Evolutionary conservation across 441 rosid genomes (phyloP), one percentile per base, ranked within the genome.

Genomic region (Hura crepitans): DNA sequence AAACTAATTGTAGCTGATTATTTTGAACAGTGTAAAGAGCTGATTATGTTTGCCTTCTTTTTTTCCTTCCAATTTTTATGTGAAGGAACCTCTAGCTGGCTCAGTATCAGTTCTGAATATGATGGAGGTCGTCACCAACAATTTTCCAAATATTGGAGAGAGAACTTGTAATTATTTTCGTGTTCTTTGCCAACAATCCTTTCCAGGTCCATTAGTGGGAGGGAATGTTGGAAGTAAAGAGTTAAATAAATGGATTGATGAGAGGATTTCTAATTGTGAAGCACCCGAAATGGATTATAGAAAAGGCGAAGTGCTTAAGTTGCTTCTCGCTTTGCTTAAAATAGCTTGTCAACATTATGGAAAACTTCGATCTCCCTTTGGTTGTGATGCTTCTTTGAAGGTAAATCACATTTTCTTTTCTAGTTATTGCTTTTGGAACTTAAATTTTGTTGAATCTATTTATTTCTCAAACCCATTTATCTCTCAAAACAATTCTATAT

Each of bases 131-230:
- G 75, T 84, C 62, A 69, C 77, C 53, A 68, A 72, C 33, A 73
- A 72, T 77, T 73, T 71, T 76, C 76, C 83, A 75, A 78, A 72
- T 72, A 42, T 68, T 64, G 83, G 86, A 79, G 69, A 71, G 66
- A 63, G 78, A 47, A 59, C 79, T 61, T 82, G 70, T 78, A 82
- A 78, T 75, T 96, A 96, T 83, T 86, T 93, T 46, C 81, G 33
- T 76, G 78, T 82, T 75, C 83, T 96, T 66, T 74, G 86, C 80
- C 90, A 91, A 75, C 92, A 86, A 72, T 82, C 88, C 62, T 91
- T 91, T 82, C 89, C 97, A 37, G 98, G 99, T 73, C 99, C 99
- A 39, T 82, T 96, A 86, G 92, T 86, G 79, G 99, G 99, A 66
- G 98, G 99, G 66, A 93, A 64, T 85, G 94, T 75, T 72, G 93